phyloP scores from a whole-genome alignment of 192 early-diverging fungal species.

The Coemansia sp. region DNA sequence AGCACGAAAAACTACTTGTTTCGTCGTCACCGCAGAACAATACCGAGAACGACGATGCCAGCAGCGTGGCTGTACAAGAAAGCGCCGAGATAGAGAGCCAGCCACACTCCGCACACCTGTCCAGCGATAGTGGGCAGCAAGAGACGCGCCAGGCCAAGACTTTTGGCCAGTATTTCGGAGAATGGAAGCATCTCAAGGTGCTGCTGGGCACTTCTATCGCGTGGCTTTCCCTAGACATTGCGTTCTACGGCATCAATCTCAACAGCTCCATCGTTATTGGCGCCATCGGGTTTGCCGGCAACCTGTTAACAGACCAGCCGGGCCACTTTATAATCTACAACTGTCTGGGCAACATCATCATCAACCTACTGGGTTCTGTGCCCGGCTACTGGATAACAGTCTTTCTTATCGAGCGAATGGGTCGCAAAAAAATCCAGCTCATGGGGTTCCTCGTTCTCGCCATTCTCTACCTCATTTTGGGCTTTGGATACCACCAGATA shows the following conservation, averaged over 20 bases:
- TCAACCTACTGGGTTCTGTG: constrained; percentile 80
- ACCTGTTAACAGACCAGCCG: constrained; percentile 21
- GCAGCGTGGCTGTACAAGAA: neutral
- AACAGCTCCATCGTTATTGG: constrained; percentile 73
- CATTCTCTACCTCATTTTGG: constrained; percentile 71
- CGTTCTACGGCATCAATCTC: constrained; percentile 78
- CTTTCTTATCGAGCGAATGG: constrained; percentile 78
- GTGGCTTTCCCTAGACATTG: constrained; percentile 77
- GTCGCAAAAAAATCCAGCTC: constrained; percentile 88
- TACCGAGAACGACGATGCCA: neutral
- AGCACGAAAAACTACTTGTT: constrained; percentile 52
- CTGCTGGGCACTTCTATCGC: constrained; percentile 71
- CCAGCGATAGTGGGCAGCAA: neutral
- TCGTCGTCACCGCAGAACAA: neutral
- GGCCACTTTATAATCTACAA: constrained; percentile 60
- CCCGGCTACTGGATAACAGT: constrained; percentile 96
- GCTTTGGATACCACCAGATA: constrained; percentile 70
- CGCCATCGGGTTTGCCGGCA: constrained; percentile 63
- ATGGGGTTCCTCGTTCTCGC: constrained; percentile 79
- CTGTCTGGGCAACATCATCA: constrained; percentile 86
- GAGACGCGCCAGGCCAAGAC: constrained; percentile 26
- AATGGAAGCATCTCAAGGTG: constrained; percentile 78
- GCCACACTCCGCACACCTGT: neutral
- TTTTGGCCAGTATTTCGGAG: constrained; percentile 70
- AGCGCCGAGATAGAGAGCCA: neutral